phyloP scores from a whole-genome alignment of 192 early-diverging fungal species.

The Phlyctochytrium bullatum region DNA sequence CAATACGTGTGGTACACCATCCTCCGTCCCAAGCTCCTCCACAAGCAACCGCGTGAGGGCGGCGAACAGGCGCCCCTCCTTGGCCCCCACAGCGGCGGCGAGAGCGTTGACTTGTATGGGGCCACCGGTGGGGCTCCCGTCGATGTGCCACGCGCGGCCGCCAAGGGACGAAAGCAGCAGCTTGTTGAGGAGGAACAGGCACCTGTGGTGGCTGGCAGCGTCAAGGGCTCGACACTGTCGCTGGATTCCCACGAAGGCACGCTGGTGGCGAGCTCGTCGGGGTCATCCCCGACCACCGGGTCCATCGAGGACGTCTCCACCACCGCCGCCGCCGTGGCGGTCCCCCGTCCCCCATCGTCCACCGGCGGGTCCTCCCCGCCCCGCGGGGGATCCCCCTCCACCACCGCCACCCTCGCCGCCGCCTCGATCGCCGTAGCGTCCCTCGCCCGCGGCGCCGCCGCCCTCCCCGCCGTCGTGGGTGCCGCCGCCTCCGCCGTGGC shows the following conservation, averaged over 20 bases:
- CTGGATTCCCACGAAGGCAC: not conserved
- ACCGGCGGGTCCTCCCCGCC: not conserved
- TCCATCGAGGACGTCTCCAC: not conserved
- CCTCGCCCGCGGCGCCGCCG: not conserved
- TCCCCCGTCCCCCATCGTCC: no score
- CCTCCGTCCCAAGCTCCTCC: not conserved
- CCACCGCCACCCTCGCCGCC: not conserved
- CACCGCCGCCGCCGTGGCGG: not conserved
- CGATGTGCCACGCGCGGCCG: not conserved
- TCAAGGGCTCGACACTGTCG: not conserved
- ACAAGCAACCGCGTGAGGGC: not conserved
- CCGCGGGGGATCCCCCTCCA: not conserved
- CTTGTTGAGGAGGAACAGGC: not conserved
- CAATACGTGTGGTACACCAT: slow-evolving; percentile 44
- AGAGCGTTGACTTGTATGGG: not conserved
- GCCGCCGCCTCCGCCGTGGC: not conserved
- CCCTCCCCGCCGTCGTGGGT: not conserved
- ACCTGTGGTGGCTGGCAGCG: not conserved
- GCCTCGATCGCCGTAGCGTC: not conserved
- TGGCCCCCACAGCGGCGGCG: not conserved
- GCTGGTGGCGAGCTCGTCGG: not conserved
- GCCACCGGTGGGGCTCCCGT: not conserved
- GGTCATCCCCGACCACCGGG: not conserved
- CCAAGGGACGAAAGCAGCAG: no score
- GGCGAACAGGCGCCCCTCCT: not conserved